Evolutionary conservation across 2,329 filamentous ascomycete genomes (phyloP), one percentile per base, ranked within the genome.

Genomic region (Ophiobolus disseminans): DNA sequence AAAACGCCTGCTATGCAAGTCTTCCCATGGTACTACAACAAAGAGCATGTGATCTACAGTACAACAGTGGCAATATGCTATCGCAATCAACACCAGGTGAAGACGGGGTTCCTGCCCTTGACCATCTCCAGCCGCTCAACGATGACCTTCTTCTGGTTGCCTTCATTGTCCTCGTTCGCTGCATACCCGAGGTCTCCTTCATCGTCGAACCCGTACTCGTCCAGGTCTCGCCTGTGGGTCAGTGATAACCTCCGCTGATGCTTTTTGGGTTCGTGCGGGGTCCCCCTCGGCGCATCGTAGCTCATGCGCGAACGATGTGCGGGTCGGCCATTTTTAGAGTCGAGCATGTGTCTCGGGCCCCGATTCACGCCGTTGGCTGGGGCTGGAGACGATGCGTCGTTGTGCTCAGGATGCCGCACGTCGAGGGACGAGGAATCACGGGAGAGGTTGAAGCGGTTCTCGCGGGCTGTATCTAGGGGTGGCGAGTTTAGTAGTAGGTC

Each of bases 101-200:
- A 99, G 23, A 99, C 91, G 2, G 94, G 94, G 69, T 96, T 95
- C 71, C 88, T 89, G 69, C 87, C 90, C 81, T 97, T 97, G 54
- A 99, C 94, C 51, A 93, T 89, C 79, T 99, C 94, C 49, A 99
- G 77, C 55, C 94, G 82, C 79, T 99, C 94, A 38, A 99, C 92
- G 78, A 99, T 97, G 38, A 99, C 94, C 75, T 94, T 96, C 63
- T 92, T 84, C 70, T 89, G 86, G 65, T 91, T 90, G 10, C 90
- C 90, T 74, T 97, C 94, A 84, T 96, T 91, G 20, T 91, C 94
- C 71, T 93, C 90, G 0, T 94, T 94, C 1, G 92, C 93, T 9
- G 92, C 91, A 74, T 96, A 99, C 8, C 94, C 94, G 21, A 99
- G 77, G 73, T 99, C 94, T 1, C 94, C 94, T 65, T 96, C 92